phyloP scores from a whole-genome alignment of 768 basidiomycete species.

The Tylopilus sp. region DNA sequence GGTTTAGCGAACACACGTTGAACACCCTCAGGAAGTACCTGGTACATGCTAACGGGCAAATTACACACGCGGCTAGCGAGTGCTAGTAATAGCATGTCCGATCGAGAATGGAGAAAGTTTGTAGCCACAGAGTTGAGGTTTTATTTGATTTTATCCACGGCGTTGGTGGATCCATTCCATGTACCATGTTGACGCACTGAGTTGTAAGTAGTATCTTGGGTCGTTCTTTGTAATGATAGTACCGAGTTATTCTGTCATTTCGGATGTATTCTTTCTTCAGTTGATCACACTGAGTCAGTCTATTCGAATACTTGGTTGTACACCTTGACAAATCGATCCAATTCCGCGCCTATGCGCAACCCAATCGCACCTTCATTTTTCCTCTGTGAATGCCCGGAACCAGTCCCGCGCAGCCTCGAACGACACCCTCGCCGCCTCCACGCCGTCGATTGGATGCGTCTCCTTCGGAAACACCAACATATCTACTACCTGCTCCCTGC shows the following conservation, averaged over 20 bases:
- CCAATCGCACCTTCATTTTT: background rate
- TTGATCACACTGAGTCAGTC: no score
- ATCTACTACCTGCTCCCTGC: conserved; percentile 41
- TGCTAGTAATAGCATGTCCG: background rate
- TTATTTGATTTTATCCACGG: no score
- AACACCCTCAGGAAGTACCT: background rate
- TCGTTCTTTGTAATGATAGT: no score
- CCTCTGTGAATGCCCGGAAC: conserved; percentile 33
- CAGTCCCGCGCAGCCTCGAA: conserved; percentile 54
- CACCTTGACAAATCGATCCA: background rate
- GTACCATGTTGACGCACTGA: no score
- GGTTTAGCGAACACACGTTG: background rate
- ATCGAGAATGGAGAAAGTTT: background rate
- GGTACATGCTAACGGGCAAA: no score
- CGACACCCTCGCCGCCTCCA: conserved; percentile 52
- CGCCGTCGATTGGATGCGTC: conserved; percentile 60
- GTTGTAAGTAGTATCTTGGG: no score
- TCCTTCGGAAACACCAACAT: conserved; percentile 62
- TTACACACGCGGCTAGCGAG: background rate
- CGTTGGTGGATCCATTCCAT: no score
- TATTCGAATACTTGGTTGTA: background rate
- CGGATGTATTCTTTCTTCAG: no score
- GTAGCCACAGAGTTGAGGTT: background rate
- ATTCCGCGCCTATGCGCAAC: no score
- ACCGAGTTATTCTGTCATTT: no score